These are phyloP conservation scores for Theileria orientalis DNA, from an alignment of 169 alveolate species.

Conservation along the genomic window DNA sequence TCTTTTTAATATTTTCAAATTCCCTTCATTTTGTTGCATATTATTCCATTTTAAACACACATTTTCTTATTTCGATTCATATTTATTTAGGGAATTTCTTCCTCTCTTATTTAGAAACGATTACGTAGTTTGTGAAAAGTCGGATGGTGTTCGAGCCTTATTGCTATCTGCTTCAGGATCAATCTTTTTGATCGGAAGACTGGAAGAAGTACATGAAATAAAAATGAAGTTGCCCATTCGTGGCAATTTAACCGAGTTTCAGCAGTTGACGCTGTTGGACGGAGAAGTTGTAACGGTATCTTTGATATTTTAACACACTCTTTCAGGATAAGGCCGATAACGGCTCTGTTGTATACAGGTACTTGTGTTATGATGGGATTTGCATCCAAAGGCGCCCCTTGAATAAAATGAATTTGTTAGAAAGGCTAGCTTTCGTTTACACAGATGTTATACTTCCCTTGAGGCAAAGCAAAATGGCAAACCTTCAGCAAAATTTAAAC, in stretches of 20 bases:
- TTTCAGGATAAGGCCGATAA: slow-evolving; percentile 13
- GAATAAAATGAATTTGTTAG: slow-evolving; percentile 74
- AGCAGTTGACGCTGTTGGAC: slow-evolving; percentile 84
- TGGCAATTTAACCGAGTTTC: slow-evolving; percentile 72
- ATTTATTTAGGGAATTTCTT: slow-evolving; percentile 36
- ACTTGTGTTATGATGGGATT: slow-evolving; percentile 84
- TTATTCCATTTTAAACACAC: no score
- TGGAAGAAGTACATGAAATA: slow-evolving; percentile 79
- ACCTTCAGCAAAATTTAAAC: background rate
- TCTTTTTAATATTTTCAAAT: background rate
- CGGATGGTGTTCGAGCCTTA: slow-evolving; percentile 87
- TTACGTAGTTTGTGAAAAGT: slow-evolving; percentile 88
- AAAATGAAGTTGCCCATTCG: slow-evolving; percentile 77
- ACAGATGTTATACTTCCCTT: slow-evolving; percentile 74
- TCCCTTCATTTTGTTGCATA: no score
- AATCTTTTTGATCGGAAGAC: slow-evolving; percentile 82
- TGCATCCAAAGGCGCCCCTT: slow-evolving; percentile 79
- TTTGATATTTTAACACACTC: slow-evolving; percentile 26
- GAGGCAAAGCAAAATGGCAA: background rate
- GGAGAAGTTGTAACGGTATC: slow-evolving; percentile 85
- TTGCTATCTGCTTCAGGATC: slow-evolving; percentile 83
- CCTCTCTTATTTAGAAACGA: slow-evolving; percentile 69
- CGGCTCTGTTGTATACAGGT: slow-evolving; percentile 56
- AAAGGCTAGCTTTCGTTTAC: slow-evolving; percentile 77
- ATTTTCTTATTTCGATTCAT: background rate